Base-by-base conservation (phyloP, 2,329 filamentous ascomycete species). In the Cladosporium sp. region DNA sequence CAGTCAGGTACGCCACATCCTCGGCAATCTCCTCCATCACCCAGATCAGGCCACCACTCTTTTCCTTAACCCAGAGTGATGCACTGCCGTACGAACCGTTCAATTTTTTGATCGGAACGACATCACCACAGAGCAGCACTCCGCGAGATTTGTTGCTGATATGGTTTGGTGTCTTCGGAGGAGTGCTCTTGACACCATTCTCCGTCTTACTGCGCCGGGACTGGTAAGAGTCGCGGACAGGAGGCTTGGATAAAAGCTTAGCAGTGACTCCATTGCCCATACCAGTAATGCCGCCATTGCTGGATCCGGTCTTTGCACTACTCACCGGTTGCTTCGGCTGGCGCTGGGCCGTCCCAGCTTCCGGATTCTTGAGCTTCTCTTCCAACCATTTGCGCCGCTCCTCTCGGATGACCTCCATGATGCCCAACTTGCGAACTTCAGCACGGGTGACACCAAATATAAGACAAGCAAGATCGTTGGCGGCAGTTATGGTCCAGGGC, bases 381-480 rank as follows among this genome's bases (percentile, higher is more conserved):
- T 94, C 89, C 20, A 98, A 76, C 93, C 93, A 98, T 22, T 84
- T 81, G 57, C 92, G 78, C 52, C 90, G 80, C 67, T 96, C 92
- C 67, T 91, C 83, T 67, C 92, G 87, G 15, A 98, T 90, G 25
- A 98, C 89, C 65, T 97, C 91, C 52, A 98, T 71, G 50, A 98
- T 97, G 41, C 93, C 92, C 75, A 97, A 83, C 65, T 90, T 96
- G 49, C 90, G 83, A 19, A 98, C 88, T 68, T 98, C 93, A 4
- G 88, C 88, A 63, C 89, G 88, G n/a, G 91, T 95, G 8, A 98
- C 89, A n/a, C 93, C 93, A 71, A 97, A 98, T n/a, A 97, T 85
- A 38, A 98, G 76, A 69, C 93, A 98, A 15, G 93, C 93, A 42
- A 98, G 76, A 66, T 98, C 93, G 65, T 98, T 98, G 43, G 93